Evolutionary conservation across 2,329 filamentous ascomycete genomes (phyloP).

Genomic region (Tolypocladium guangdongense): DNA sequence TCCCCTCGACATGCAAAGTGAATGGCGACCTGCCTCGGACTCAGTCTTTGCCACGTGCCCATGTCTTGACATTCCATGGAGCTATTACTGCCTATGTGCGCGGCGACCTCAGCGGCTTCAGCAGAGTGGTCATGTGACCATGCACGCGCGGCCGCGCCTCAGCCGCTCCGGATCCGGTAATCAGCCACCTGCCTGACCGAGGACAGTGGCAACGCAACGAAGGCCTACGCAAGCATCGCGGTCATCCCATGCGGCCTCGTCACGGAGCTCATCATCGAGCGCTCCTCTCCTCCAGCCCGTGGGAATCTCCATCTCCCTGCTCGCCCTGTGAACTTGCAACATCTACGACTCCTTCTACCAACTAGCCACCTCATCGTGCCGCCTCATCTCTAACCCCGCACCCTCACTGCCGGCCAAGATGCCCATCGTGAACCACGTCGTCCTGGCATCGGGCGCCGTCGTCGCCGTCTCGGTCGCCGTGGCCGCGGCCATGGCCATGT

Average conservation of each 20-base stretch:
- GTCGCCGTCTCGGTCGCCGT: conserved; percentile 47
- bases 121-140: conserved; percentile 2
- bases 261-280: conserved; percentile 1
- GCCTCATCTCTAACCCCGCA: neutral
- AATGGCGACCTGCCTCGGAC: neutral
- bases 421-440: conserved; percentile 45
- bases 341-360: neutral
- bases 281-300: neutral
- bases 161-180: neutral
- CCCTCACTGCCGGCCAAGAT: conserved; percentile 21
- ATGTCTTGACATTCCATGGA: too few relatives aligned
- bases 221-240: conserved; percentile 8
- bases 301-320: neutral
- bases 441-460: conserved; percentile 44
- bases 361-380: neutral
- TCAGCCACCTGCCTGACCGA: neutral
- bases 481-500: conserved; percentile 47
- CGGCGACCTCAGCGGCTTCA: neutral
- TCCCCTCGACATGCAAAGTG: neutral
- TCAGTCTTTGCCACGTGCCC: neutral
- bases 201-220: conserved; percentile 7
- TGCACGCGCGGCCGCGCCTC: neutral
- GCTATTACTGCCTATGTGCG: too few relatives aligned
- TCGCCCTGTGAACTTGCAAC: neutral
- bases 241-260: conserved; percentile 1